These are phyloP conservation scores for Beauveria caledonica DNA, from an alignment of 2,329 filamentous ascomycete species.

Conservation along the genomic window DNA sequence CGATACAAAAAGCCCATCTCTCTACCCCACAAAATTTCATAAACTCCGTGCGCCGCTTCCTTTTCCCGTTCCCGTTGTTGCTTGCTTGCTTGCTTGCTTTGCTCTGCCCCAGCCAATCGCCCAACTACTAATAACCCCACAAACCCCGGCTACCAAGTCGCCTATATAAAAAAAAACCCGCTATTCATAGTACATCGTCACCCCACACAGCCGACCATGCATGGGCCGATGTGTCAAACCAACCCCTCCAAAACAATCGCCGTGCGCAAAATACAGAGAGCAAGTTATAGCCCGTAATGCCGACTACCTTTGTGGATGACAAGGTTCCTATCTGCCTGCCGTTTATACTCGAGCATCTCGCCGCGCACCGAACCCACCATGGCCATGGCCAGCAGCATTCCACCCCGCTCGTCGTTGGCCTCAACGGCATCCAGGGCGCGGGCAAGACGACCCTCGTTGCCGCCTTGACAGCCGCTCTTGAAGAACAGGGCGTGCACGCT, in stretches of 20 bases:
- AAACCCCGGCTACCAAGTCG: slow-evolving; percentile 6
- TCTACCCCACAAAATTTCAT: background rate
- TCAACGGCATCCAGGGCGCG: slow-evolving; percentile 86
- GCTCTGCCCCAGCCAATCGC: background rate
- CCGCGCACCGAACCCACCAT: slow-evolving; percentile 33
- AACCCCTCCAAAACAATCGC: background rate
- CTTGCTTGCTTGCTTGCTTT: background rate
- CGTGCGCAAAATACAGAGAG: background rate
- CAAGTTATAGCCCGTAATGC: slow-evolving; percentile 2
- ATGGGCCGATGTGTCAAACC: background rate
- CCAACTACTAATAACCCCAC: background rate
- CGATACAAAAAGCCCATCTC: background rate
- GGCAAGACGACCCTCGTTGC: slow-evolving; percentile 85
- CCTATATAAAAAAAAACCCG: slow-evolving; percentile 3
- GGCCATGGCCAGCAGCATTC: background rate
- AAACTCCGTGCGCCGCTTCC: background rate
- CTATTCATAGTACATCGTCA: too few relatives aligned
- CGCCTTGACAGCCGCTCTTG: slow-evolving; percentile 54
- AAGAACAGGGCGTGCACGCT: slow-evolving; percentile 49
- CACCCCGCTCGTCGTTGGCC: slow-evolving; percentile 62
- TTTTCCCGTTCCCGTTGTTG: background rate
- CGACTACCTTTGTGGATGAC: slow-evolving; percentile 55
- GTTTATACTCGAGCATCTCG: slow-evolving; percentile 59
- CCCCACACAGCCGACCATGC: background rate
- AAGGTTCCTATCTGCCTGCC: slow-evolving; percentile 70